phyloP scores from a whole-genome alignment of 1,139 yeast species.

The Suhomyces anneliseae region DNA sequence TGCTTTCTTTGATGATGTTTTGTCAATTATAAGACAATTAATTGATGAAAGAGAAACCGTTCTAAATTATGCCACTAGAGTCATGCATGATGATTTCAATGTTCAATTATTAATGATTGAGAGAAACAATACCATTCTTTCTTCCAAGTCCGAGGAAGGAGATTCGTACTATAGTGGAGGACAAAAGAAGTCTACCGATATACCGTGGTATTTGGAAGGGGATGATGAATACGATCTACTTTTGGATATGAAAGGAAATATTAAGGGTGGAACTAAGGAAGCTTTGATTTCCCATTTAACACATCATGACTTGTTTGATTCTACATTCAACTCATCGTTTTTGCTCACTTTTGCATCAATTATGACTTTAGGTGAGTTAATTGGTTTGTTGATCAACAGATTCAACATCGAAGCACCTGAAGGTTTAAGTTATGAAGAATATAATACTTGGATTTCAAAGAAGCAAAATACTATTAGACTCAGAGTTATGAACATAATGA shows the following conservation, averaged over 20 bases:
- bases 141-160: constrained; percentile 38
- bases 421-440: constrained; percentile 82
- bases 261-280: constrained; percentile 83
- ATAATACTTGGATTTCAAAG: constrained; percentile 73
- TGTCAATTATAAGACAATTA: constrained; percentile 52
- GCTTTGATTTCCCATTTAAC: constrained; percentile 85
- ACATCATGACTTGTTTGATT: constrained; percentile 70
- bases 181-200: constrained; percentile 36
- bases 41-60: constrained; percentile 71
- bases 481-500: constrained; percentile 71
- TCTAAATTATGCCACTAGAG: constrained; percentile 70
- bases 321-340: constrained; percentile 68
- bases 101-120: constrained; percentile 62
- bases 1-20: constrained; percentile 44
- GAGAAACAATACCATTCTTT: constrained; percentile 55
- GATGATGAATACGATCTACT: constrained; percentile 75
- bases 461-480: constrained; percentile 68
- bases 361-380: constrained; percentile 64
- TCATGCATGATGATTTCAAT: constrained; percentile 72
- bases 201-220: constrained; percentile 81
- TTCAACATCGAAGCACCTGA: constrained; percentile 83
- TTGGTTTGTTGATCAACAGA: constrained; percentile 60
- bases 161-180: constrained; percentile 41
- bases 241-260: constrained; percentile 68
- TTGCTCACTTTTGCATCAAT: constrained; percentile 77